Evolutionary conservation across 805 yeast genomes (phyloP), one percentile per base, ranked within the genome.

Genomic region (Monosporozyma aquatica): DNA sequence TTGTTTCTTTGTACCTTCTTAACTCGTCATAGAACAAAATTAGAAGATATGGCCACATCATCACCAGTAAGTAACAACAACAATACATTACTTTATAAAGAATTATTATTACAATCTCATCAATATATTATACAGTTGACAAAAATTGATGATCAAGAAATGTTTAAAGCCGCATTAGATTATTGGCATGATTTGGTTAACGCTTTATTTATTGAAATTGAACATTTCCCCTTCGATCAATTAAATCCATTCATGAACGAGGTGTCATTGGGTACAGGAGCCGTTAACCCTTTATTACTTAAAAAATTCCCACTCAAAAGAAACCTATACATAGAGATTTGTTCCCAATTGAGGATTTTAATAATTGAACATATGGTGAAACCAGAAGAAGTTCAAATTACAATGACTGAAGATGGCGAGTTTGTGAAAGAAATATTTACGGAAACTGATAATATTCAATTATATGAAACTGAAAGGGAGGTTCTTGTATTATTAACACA

Each of bases 351-450:
- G 53, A 76, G 97, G 62, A 66, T 78, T 38, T 90, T 92, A 13
- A 80, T 90, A 57, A 87, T 92, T 54, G 97, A 89, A 63, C 82
- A 83, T 53, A 92, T 92, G 97, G 97, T 84, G 2, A 79, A 94
- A 61, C 98, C 98, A 1, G 97, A 92, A 63, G 98, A 92, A 66
- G 97, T 92, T 39, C 72, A 90, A 43, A 76, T 92, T 66, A 95
- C 87, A 36, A 96, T 92, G 64, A 89, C 89, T 60, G 97, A 92
- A 62, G 97, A 90, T 65, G 97, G 97, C 49, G 97, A 90, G 66
- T 87, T 92, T 60, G 96, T 89, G 29, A 78, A 97, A 56, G 97
- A 89, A 57, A 86, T 87, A 52, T 95, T 89, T 43, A 84, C 82
- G 57, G 97, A 92, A 64, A 81, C 90, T 60, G 98, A 92, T 59